Evolutionary conservation across 2,329 filamentous ascomycete genomes (phyloP).

Genomic region (Phaeosphaeria sp.): DNA sequence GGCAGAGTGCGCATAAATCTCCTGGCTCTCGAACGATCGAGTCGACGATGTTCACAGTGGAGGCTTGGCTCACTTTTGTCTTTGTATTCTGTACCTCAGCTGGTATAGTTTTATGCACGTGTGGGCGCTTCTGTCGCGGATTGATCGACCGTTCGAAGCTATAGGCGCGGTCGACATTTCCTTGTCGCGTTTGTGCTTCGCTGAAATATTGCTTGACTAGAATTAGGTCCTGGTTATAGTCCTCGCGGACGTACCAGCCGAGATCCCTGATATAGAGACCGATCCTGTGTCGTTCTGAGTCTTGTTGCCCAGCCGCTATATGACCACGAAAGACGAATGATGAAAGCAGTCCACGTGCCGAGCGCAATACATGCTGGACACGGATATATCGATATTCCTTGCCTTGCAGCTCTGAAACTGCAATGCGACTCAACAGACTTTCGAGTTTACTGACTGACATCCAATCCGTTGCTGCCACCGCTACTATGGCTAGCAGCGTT

Average conservation of each 20-base stretch:
- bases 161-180: neutral
- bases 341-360: neutral
- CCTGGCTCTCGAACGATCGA: neutral
- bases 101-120: neutral
- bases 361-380: neutral
- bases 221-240: neutral
- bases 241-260: neutral
- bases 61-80: neutral
- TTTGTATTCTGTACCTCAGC: neutral
- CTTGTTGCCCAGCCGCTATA: neutral
- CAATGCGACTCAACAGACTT: neutral
- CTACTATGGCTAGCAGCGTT: neutral
- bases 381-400: neutral
- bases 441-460: neutral
- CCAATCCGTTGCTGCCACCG: neutral
- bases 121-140: neutral
- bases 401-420: neutral
- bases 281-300: neutral
- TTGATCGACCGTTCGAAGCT: neutral
- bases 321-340: neutral
- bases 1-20: neutral
- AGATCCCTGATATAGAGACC: neutral
- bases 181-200: neutral
- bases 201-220: neutral
- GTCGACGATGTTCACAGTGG: neutral